Base-by-base conservation (phyloP, 1,284 basidiomycete species). In the Fomitopsis betulina region DNA sequence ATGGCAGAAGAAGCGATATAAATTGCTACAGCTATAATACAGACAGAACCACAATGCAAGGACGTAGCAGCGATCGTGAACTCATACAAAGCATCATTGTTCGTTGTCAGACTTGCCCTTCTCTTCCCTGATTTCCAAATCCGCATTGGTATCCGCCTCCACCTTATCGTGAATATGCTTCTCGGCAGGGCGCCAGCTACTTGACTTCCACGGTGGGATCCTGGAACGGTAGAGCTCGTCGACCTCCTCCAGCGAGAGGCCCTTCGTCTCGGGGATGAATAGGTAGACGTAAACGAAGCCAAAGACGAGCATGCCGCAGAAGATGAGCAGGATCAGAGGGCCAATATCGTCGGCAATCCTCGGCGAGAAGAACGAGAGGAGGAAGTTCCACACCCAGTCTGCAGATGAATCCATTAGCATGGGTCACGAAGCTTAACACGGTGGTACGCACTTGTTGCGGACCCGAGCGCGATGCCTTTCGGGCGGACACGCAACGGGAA, bases 231-330 rank as follows among this genome's bases (percentile, higher is more conserved):
- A 90, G 75, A 90, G 73, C 72, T 89, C 86, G 70, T 91, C 88
- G 63, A 91, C 83, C 79, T 82, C 87, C 73, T 93, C 90, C 62
- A 93, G 76, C 51, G 81, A 81, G 15, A 92, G 79, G 10, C 87
- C 87, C 68, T 83, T 88, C 12, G 87, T 87, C 75, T 93, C 89
- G n/a, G 89, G 88, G 53, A 91, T 82, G 71, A 82, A 84, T 49
- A 90, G 70, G 68, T 80, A 88, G 12, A 89, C 83, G 66, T 87
- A 90, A 57, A 83, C 68, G 64, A 79, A 84, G 32, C 86, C 89
- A 65, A 88, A 85, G 32, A 86, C 67, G 15, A 91, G 79, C 80
- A 88, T 86, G 61, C 89, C 89, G 65, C 85, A 89, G 76, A 90
- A 90, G 67, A 89, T 83, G 61, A 89, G 69, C 45, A 91, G 75